Conservation (phyloP, 805 yeast genomes). For the Nakazawaea molendinolei region DNA sequence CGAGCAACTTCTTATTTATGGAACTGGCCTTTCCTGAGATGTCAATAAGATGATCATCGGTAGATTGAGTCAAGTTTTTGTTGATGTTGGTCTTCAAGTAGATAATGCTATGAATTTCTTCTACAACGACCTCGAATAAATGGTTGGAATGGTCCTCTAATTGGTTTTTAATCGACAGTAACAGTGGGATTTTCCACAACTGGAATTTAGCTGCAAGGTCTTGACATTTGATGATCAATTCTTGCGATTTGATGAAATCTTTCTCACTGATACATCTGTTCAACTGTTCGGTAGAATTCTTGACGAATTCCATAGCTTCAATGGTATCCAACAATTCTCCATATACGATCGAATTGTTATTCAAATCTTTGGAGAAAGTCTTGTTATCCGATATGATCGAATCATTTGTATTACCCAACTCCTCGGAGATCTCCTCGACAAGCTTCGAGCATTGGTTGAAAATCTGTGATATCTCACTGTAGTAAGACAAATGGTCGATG, state of each 20-base stretch:
- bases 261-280: conserved; percentile 67
- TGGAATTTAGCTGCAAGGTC: conserved; percentile 41
- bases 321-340: conserved; percentile 66
- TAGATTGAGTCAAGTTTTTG: conserved; percentile 1
- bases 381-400: conserved; percentile 54
- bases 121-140: conserved; percentile 66
- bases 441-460: conserved; percentile 44
- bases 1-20: conserved; percentile 27
- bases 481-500: conserved; percentile 80
- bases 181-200: conserved; percentile 52
- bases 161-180: conserved; percentile 42
- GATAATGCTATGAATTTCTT: conserved; percentile 66
- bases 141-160: conserved; percentile 51
- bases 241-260: conserved; percentile 47
- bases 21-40: conserved; percentile 40
- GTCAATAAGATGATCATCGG: conserved; percentile 24
- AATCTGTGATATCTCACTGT: conserved; percentile 59
- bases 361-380: conserved; percentile 49
- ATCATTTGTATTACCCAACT: conserved; percentile 47
- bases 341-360: conserved; percentile 53
- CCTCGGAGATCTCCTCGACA: conserved; percentile 27
- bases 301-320: conserved; percentile 56
- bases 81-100: conserved; percentile 38
- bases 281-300: conserved; percentile 50
- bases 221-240: conserved; percentile 29